Evolutionary conservation across 306 rosid species (phyloP).

Genomic region (Cajanus cajan): DNA sequence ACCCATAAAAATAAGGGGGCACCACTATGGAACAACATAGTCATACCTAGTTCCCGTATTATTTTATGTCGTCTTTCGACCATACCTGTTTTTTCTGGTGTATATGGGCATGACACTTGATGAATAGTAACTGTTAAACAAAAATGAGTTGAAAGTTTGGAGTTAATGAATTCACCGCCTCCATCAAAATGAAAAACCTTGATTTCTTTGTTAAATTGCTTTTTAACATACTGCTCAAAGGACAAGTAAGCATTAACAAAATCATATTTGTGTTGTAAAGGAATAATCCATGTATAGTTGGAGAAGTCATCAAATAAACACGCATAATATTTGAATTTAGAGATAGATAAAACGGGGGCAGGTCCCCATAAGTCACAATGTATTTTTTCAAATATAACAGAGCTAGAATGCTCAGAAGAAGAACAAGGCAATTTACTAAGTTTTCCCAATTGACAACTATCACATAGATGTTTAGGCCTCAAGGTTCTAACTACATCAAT

Average conservation of each 20-base stretch:
- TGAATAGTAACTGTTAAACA: background rate
- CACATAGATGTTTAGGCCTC: background rate
- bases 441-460: background rate
- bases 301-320: too few relatives aligned
- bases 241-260: too few relatives aligned
- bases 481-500: background rate
- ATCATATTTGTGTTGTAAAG: too few relatives aligned
- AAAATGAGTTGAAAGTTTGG: background rate
- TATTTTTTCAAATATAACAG: background rate
- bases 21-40: too few relatives aligned
- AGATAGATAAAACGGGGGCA: background rate
- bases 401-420: background rate
- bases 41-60: too few relatives aligned
- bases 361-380: background rate
- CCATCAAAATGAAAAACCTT: background rate
- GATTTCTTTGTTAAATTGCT: too few relatives aligned
- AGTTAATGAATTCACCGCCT: background rate
- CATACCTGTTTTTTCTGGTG: background rate
- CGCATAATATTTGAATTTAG: background rate
- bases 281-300: too few relatives aligned
- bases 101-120: background rate
- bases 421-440: background rate
- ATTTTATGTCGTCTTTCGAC: too few relatives aligned
- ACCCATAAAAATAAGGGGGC: too few relatives aligned
- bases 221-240: too few relatives aligned